Conservation (phyloP, 441 rosid genomes). For the Euphorbia corollata region DNA sequence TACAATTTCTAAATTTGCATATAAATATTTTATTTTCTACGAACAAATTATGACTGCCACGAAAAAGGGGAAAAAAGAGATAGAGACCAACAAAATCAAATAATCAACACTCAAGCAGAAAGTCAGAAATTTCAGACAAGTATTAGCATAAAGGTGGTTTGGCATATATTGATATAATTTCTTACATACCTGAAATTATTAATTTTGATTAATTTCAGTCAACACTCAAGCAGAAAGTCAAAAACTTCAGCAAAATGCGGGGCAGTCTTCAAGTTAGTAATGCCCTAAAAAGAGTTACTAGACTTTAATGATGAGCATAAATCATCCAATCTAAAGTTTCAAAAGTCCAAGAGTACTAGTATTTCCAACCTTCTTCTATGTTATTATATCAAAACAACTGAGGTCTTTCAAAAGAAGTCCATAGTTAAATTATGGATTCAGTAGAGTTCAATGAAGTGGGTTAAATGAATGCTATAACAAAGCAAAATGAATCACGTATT, state of each 20-base stretch:
- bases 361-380: background rate
- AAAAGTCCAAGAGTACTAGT: background rate
- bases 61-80: background rate
- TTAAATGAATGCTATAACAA: background rate
- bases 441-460: background rate
- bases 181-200: background rate
- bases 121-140: background rate
- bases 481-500: background rate
- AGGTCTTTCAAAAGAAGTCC: background rate
- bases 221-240: background rate
- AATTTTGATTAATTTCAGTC: background rate
- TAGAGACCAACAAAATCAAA: too few species aligned
- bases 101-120: too few species aligned
- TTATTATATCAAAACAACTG: background rate
- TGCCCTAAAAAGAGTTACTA: background rate
- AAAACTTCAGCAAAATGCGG: constrained; percentile 1
- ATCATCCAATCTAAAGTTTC: background rate
- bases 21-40: background rate
- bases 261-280: background rate
- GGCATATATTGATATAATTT: background rate
- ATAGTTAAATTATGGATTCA: background rate
- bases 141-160: background rate
- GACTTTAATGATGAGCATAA: background rate
- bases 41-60: background rate
- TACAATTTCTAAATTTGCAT: background rate